These are phyloP conservation scores for Kazachstania africana DNA, from an alignment of 805 yeast species.

Conservation along the genomic window DNA sequence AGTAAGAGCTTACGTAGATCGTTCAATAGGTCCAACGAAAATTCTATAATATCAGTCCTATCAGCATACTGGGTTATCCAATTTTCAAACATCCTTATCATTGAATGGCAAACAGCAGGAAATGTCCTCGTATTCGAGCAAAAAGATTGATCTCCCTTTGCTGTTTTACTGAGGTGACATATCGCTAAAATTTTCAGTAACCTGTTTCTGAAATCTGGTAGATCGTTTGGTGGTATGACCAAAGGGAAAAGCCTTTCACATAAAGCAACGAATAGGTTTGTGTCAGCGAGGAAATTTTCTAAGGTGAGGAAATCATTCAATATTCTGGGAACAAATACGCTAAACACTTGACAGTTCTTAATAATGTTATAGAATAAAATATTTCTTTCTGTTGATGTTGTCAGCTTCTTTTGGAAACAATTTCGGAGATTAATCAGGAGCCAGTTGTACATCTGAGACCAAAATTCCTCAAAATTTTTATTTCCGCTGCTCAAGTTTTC, in stretches of 20 bases:
- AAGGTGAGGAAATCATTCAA: slow-evolving; percentile 8
- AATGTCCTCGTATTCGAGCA: slow-evolving; percentile 1
- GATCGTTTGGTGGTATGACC: slow-evolving; percentile 1
- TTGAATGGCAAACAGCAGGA: slow-evolving; percentile 4
- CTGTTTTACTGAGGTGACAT: slow-evolving; percentile 9
- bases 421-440: slow-evolving; percentile 7
- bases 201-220: slow-evolving; percentile 3
- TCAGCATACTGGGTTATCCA: slow-evolving; percentile 5
- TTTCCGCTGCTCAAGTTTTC: not conserved
- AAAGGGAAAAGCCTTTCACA: slow-evolving; percentile 6
- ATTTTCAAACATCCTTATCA: slow-evolving; percentile 8
- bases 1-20: slow-evolving; percentile 9
- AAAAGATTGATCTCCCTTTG: not conserved
- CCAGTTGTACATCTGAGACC: slow-evolving; percentile 10
- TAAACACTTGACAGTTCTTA: slow-evolving; percentile 6
- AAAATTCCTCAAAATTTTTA: slow-evolving; percentile 4
- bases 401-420: slow-evolving; percentile 7
- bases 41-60: slow-evolving; percentile 1
- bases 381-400: slow-evolving; percentile 1
- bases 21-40: slow-evolving; percentile 6
- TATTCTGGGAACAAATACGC: slow-evolving; percentile 2
- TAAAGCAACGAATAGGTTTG: slow-evolving; percentile 6
- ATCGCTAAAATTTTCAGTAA: slow-evolving; percentile 8
- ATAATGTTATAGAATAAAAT: slow-evolving; percentile 3
- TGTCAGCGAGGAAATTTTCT: slow-evolving; percentile 8